Evolutionary conservation across 441 rosid genomes (phyloP), one percentile per base, ranked within the genome.

Genomic region (Populus trichocarpa): DNA sequence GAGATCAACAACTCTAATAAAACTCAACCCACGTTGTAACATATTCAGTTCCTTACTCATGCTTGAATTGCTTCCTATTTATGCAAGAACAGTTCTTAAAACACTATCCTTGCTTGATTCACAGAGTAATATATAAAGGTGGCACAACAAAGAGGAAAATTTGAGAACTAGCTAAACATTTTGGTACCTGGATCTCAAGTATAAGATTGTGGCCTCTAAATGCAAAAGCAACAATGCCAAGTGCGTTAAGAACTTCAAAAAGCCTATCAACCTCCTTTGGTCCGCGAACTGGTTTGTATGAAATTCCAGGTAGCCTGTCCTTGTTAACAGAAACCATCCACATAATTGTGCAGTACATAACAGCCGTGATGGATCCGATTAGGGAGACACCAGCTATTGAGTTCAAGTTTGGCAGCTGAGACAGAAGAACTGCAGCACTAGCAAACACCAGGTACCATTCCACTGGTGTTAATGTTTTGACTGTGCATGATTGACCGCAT

Each of bases 391-490:
- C 97, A 25, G 90, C 97, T 0, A 95, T 86, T 50, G 98, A 95
- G 86, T 93, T 92, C 79, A 95, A 80, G 85, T 95, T 95, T 0
- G 97, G 97, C 30, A 95, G 91, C 85, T 92, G 98, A 72, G 98
- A 89, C 68, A 95, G 81, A 53, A 89, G 35, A 12, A 90, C 87
- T 0, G 95, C 92, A 0, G 80, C 89, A 22, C 86, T 73, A 0
- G 93, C 87, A 76, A 93, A 95, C 66, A 95, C 84, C 73, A 93
- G 72, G 87, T 82, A 93, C 88, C 98, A 95, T 77, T 95, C 92
- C 40, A 84, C 84, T 0, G 88, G 46, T n/a, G 92, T 90, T 57
- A 90, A 84, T 67, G 93, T 85, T 66, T 72, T 73, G 0, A 83
- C 83, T 0, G 78, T 63, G 84, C 95, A 91, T 9, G 89, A 76